Evolutionary conservation across 2,329 filamentous ascomycete genomes (phyloP).

Genomic region (Clonostachys rosea): DNA sequence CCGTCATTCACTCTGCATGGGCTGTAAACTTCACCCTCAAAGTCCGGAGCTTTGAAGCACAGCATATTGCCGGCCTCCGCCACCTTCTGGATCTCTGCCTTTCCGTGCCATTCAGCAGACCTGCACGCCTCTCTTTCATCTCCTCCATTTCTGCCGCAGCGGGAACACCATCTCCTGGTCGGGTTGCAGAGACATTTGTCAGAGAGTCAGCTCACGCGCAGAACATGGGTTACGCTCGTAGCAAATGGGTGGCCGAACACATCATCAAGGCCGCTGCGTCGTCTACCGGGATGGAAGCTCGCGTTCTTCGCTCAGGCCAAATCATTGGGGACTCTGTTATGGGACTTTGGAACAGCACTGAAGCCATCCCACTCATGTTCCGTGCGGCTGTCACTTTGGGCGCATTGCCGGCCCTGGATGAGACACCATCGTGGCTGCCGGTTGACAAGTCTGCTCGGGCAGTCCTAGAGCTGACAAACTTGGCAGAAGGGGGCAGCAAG

Average conservation of each 20-base stretch:
- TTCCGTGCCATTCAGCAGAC: conserved; percentile 17
- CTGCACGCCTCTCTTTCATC: conserved; percentile 43
- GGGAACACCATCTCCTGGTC: conserved; percentile 26
- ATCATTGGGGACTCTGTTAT: conserved; percentile 38
- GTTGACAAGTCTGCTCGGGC: conserved; percentile 26
- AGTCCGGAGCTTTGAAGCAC: conserved; percentile 39
- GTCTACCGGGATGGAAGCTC: conserved; percentile 20
- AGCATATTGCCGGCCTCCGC: conserved; percentile 37
- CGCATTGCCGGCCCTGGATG: conserved; percentile 36
- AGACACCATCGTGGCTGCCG: conserved; percentile 29
- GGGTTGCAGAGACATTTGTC: conserved; percentile 27
- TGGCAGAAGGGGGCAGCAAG: conserved; percentile 5
- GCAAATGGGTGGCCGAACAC: conserved; percentile 42
- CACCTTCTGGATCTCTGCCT: conserved; percentile 36
- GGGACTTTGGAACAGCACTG: conserved; percentile 42
- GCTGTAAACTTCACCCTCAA: conserved; percentile 49
- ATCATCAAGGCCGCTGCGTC: conserved; percentile 25
- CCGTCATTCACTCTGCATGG: conserved; percentile 46
- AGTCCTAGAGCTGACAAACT: conserved; percentile 21
- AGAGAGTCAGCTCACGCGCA: conserved; percentile 30
- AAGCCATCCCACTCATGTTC: conserved; percentile 44
- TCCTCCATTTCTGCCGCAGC: conserved; percentile 37
- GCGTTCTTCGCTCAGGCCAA: conserved; percentile 35
- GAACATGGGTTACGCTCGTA: conserved; percentile 45
- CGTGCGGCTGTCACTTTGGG: conserved; percentile 37